Conservation (phyloP, 192 early-diverging fungal species). For the Gaertneriomyces sp. region DNA sequence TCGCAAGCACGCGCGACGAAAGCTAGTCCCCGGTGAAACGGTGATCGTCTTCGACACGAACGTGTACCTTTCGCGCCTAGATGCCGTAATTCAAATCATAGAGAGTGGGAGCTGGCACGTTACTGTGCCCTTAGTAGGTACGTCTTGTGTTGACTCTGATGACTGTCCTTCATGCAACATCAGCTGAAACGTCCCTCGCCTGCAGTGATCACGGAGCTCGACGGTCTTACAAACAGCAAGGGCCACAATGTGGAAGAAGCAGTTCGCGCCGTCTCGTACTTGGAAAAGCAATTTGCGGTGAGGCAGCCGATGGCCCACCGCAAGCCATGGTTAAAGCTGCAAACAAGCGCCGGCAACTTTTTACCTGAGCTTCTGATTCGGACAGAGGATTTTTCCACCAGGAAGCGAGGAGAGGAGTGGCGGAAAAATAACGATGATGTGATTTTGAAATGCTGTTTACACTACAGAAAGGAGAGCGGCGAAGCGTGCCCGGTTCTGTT, state of each 20-base stretch:
- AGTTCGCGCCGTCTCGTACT: conserved; percentile 16
- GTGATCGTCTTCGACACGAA: conserved; percentile 29
- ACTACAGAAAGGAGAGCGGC: conserved; percentile 16
- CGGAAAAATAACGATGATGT: conserved; percentile 38
- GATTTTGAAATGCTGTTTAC: conserved; percentile 29
- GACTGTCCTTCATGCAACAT: not conserved
- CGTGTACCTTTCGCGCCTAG: conserved; percentile 9
- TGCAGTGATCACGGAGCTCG: conserved; percentile 40
- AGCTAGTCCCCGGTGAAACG: conserved; percentile 14
- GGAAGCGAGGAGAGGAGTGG: not conserved
- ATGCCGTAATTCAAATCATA: conserved; percentile 2
- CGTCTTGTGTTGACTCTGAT: not conserved
- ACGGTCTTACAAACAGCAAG: conserved; percentile 27
- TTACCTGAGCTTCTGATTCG: conserved; percentile 33
- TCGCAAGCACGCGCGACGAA: conserved; percentile 1
- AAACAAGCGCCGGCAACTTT: conserved; percentile 37
- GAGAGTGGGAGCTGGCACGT: conserved; percentile 16
- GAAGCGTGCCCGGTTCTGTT: conserved; percentile 24
- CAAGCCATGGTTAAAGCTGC: conserved; percentile 23
- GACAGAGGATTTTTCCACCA: conserved; percentile 38
- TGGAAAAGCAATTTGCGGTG: conserved; percentile 21
- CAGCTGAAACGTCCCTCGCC: not conserved
- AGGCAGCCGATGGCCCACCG: conserved; percentile 15
- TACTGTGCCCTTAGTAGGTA: conserved; percentile 28
- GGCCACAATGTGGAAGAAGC: conserved; percentile 16